Evolutionary conservation across 108 stramenopile genomes (phyloP).

Genomic region (Cyclotella baltica): DNA sequence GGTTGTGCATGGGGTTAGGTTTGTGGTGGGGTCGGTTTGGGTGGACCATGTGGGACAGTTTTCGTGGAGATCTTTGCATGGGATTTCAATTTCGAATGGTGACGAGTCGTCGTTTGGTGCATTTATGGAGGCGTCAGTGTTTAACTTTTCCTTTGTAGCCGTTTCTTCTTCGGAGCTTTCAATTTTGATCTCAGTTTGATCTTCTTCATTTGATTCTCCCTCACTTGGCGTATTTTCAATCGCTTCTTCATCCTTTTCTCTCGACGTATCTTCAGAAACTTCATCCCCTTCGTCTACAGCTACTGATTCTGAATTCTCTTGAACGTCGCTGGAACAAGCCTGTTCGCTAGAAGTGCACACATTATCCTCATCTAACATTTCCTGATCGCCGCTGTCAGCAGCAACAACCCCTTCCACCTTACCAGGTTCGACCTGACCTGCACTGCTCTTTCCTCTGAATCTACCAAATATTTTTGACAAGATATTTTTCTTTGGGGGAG

Average conservation of each 20-base stretch:
- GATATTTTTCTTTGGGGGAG: neutral
- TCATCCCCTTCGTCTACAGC: neutral
- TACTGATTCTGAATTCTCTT: neutral
- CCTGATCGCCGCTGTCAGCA: neutral
- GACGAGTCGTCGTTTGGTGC: neutral
- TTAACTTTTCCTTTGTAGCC: no score
- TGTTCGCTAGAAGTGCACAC: neutral
- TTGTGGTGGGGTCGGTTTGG: neutral
- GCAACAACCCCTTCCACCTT: neutral
- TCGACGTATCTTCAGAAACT: neutral
- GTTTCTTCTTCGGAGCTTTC: no score
- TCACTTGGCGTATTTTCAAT: neutral
- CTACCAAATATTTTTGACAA: neutral
- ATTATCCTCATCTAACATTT: neutral
- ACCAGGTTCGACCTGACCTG: neutral
- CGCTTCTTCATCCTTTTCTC: neutral
- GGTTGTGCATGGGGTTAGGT: constrained; percentile 25
- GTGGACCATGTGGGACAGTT: neutral
- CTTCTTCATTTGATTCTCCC: neutral
- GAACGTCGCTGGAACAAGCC: neutral
- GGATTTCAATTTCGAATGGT: neutral
- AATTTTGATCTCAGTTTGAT: no score
- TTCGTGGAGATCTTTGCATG: constrained; percentile 1
- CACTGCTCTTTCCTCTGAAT: neutral
- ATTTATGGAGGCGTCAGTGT: neutral